Conservation (phyloP, 2,329 filamentous ascomycete genomes). For the Claviceps spartinae region DNA sequence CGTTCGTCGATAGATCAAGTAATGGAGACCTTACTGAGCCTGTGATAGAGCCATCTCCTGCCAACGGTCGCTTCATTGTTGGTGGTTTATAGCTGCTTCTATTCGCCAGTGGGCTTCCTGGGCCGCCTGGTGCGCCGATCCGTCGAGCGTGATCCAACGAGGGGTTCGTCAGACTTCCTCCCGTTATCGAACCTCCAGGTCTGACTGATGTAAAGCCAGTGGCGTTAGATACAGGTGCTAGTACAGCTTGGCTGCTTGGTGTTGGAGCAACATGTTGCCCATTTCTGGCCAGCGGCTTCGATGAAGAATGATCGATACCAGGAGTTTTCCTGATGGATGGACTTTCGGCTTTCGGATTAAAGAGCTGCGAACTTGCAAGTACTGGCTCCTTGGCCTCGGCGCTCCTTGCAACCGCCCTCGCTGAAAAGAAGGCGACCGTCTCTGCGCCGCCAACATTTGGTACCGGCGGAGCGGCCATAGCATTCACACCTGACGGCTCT, state of each 20-base stretch:
- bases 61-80: slow-evolving; percentile 40
- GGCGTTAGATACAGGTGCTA: slow-evolving; percentile 11
- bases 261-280: slow-evolving; percentile 36
- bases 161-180: slow-evolving; percentile 36
- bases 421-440: slow-evolving; percentile 6
- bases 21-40: slow-evolving; percentile 28
- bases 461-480: slow-evolving; percentile 33
- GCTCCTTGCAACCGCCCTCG: slow-evolving; percentile 13
- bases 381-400: slow-evolving; percentile 22
- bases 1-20: slow-evolving; percentile 37
- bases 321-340: slow-evolving; percentile 83
- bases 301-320: slow-evolving; percentile 69
- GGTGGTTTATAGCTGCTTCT: slow-evolving; percentile 44
- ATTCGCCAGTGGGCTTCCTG: slow-evolving; percentile 44
- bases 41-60: slow-evolving; percentile 14
- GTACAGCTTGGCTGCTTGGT: slow-evolving; percentile 15
- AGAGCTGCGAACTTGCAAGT: slow-evolving; percentile 29
- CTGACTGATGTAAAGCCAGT: slow-evolving; percentile 18
- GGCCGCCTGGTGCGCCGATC: slow-evolving; percentile 43
- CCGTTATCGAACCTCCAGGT: slow-evolving; percentile 15
- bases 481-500: slow-evolving; percentile 12
- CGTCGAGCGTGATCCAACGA: slow-evolving; percentile 39
- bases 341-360: slow-evolving; percentile 63
- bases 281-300: slow-evolving; percentile 53
- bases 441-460: slow-evolving; percentile 13